A percentile compares a stretch with the other conserved stretches of the same genome.
These are phyloP conservation scores for Ascochyta clinopodiicola DNA, from an alignment of 2,329 filamentous ascomycete species.

Conservation along the genomic window DNA sequence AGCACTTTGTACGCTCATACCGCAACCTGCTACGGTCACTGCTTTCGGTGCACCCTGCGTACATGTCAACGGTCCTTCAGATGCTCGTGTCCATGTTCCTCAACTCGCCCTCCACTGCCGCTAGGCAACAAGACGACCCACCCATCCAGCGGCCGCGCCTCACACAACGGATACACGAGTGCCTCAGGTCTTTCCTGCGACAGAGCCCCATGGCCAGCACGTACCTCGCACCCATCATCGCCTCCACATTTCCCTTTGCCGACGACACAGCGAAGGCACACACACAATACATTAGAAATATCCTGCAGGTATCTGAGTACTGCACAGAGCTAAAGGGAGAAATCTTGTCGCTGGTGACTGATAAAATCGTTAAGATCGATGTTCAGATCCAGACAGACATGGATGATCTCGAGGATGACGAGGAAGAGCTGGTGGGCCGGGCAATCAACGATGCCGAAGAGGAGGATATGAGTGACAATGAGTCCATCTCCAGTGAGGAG, in stretches of 20 bases:
- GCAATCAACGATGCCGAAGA: constrained; percentile 56
- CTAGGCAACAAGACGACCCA: constrained; percentile 61
- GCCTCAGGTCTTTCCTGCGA: constrained; percentile 76
- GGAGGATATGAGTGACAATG: constrained; percentile 68
- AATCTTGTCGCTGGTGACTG: constrained; percentile 81
- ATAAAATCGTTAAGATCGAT: constrained; percentile 90
- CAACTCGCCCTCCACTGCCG: constrained; percentile 61
- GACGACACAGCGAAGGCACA: constrained; percentile 80
- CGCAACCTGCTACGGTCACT: constrained; percentile 66
- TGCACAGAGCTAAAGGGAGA: constrained; percentile 78
- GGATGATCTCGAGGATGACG: constrained; percentile 90
- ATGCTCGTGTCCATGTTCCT: constrained; percentile 84
- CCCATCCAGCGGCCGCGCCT: constrained; percentile 69
- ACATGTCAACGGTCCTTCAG: constrained; percentile 74
- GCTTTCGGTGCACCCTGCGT: constrained; percentile 81
- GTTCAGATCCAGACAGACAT: constrained; percentile 93
- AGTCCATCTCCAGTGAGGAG: constrained; percentile 73
- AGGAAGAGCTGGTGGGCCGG: constrained; percentile 71
- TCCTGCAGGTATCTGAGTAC: constrained; percentile 79
- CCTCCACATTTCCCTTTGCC: constrained; percentile 75
- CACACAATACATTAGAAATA: constrained; percentile 85
- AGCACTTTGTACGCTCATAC: constrained; percentile 64
- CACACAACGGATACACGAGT: constrained; percentile 76
- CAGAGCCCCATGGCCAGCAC: constrained; percentile 81
- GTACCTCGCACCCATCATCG: constrained; percentile 71